A percentile compares a stretch with the other conserved stretches of the same genome.
Evolutionary conservation across 2,329 filamentous ascomycete genomes (phyloP).

Genomic region (Cephalotrichum gorgonifer): DNA sequence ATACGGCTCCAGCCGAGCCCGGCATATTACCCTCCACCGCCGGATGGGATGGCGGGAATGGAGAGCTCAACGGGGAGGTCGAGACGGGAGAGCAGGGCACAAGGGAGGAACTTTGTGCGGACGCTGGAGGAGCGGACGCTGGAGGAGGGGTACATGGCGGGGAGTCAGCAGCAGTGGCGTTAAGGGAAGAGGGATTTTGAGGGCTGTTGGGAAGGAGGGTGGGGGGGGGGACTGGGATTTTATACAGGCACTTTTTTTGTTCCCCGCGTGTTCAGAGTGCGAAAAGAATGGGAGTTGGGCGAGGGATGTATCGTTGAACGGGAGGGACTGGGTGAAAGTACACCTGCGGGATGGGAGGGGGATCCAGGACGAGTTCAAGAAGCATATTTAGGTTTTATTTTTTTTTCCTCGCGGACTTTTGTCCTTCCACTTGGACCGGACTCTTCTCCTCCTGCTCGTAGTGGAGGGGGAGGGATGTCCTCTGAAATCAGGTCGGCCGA

Average conservation of each 20-base stretch:
- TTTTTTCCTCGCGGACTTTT: not conserved
- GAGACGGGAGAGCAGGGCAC: slow-evolving; percentile 65
- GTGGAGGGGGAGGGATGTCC: too few relatives aligned
- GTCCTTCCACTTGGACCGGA: not conserved
- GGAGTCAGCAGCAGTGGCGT: slow-evolving; percentile 53
- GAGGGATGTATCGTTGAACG: not conserved
- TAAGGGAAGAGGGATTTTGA: slow-evolving; percentile 28
- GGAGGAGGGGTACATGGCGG: slow-evolving; percentile 79
- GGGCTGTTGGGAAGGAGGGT: not conserved
- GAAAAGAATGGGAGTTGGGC: not conserved
- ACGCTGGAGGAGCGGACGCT: slow-evolving; percentile 89
- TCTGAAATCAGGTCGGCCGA: too few relatives aligned
- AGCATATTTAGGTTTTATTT: not conserved
- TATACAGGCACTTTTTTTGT: not conserved
- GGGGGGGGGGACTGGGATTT: not conserved
- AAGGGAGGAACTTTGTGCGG: slow-evolving; percentile 80
- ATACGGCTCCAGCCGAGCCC: slow-evolving; percentile 92
- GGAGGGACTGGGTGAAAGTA: not conserved
- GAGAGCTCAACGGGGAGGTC: slow-evolving; percentile 46
- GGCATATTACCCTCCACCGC: slow-evolving; percentile 90
- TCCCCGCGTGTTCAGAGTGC: not conserved
- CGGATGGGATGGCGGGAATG: slow-evolving; percentile 64
- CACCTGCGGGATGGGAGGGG: not conserved
- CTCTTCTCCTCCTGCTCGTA: too few relatives aligned
- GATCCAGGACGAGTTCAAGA: not conserved